These are phyloP conservation scores for Collybia sordida DNA, from an alignment of 768 basidiomycete genomes.

Conservation along the genomic window DNA sequence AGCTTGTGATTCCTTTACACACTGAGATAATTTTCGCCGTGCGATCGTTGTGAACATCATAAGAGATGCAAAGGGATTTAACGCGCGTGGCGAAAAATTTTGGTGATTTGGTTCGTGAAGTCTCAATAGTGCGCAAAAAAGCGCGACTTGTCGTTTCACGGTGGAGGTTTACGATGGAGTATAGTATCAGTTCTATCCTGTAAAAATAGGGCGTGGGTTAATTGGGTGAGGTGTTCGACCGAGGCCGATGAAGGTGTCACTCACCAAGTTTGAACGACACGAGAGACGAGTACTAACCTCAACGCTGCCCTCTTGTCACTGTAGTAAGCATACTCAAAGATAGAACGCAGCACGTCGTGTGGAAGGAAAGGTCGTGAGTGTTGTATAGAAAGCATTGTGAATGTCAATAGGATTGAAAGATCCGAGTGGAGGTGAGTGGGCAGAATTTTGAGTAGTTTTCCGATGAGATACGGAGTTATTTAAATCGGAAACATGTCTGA, in stretches of 20 bases:
- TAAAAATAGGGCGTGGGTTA: background rate
- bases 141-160: conserved; percentile 29
- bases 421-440: conserved; percentile 6
- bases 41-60: conserved; percentile 29
- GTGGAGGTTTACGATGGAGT: conserved; percentile 30
- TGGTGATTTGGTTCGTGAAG: conserved; percentile 27
- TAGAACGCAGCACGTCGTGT: conserved; percentile 34
- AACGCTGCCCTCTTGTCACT: conserved; percentile 29
- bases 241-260: background rate
- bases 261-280: conserved; percentile 31
- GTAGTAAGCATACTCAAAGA: conserved; percentile 32
- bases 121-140: conserved; percentile 37
- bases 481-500: background rate
- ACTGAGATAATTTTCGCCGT: conserved; percentile 29
- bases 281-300: conserved; percentile 29
- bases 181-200: conserved; percentile 37
- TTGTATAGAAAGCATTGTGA: conserved; percentile 2
- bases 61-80: conserved; percentile 34
- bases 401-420: conserved; percentile 7
- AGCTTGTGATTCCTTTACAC: conserved; percentile 30
- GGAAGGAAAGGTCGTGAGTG: conserved; percentile 22
- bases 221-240: too few relatives aligned
- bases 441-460: background rate
- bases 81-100: conserved; percentile 34
- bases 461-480: background rate